These are phyloP conservation scores for Capsicum rhomboideum DNA, from an alignment of 257 asterid genomes.

Conservation along the genomic window DNA sequence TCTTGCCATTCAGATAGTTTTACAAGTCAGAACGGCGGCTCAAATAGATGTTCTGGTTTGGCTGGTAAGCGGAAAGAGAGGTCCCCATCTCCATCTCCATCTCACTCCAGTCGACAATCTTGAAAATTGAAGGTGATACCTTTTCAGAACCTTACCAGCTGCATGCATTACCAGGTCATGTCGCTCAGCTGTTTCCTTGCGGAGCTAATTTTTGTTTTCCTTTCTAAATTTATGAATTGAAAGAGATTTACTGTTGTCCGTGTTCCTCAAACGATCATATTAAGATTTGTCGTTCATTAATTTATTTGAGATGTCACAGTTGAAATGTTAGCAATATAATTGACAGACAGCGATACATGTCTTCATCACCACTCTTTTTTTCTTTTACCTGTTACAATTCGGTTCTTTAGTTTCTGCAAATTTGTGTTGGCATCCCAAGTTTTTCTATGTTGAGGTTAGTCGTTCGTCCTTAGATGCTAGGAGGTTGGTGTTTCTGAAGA, in stretches of 20 bases:
- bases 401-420: neutral
- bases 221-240: neutral
- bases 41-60: neutral
- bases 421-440: neutral
- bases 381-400: neutral
- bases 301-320: neutral
- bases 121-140: neutral
- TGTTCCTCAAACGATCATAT: neutral
- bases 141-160: neutral
- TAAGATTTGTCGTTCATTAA: neutral
- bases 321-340: neutral
- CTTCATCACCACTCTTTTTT: neutral
- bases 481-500: neutral
- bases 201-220: neutral
- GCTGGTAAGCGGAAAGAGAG: conserved; percentile 29
- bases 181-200: neutral
- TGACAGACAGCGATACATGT: neutral
- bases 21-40: neutral
- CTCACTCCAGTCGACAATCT: neutral
- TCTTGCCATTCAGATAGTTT: neutral
- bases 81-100: conserved; percentile 1
- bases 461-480: neutral
- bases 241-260: neutral
- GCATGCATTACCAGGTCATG: neutral
- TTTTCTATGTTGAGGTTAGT: neutral